Conservation (phyloP, 495 filamentous ascomycete genomes). For the Lasiosphaeris hirsuta region DNA sequence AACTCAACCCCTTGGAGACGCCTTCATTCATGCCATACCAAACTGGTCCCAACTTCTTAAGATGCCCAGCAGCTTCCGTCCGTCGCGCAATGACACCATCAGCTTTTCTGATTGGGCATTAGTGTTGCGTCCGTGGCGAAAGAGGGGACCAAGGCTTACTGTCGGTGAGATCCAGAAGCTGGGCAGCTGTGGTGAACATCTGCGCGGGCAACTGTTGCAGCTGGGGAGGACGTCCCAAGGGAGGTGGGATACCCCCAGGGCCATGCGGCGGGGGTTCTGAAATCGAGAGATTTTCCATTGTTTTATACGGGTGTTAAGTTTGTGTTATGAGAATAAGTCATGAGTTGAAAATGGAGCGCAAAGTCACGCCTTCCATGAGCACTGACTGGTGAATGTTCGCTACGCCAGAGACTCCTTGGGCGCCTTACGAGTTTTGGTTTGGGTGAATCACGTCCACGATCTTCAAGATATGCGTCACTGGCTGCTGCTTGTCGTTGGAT, state of each 20-base stretch:
- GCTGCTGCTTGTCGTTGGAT: too few relatives aligned
- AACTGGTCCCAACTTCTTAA: constrained; percentile 98
- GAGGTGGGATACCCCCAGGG: constrained; percentile 24
- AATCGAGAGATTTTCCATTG: constrained; percentile 49
- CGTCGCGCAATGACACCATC: constrained; percentile 83
- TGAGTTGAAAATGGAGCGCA: background rate
- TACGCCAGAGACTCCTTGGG: too few relatives aligned
- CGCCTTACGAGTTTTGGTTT: too few relatives aligned
- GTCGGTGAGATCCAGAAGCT: constrained; percentile 91
- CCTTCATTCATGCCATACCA: constrained; percentile 55
- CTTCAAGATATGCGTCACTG: too few relatives aligned
- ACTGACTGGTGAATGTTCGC: too few relatives aligned
- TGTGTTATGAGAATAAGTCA: constrained; percentile 1
- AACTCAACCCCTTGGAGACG: background rate
- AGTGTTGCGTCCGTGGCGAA: constrained; percentile 1
- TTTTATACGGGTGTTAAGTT: background rate
- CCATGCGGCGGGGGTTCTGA: constrained; percentile 38
- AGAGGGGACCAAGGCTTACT: constrained; percentile 57
- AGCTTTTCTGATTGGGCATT: constrained; percentile 71
- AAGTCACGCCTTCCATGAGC: constrained; percentile 15
- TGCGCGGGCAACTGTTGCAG: constrained; percentile 68
- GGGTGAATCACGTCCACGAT: too few relatives aligned
- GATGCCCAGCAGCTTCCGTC: constrained; percentile 87
- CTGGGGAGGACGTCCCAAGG: constrained; percentile 37
- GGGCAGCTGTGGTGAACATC: constrained; percentile 98